Conservation (phyloP, 1,284 basidiomycete genomes). For the Cystobasidium sp. region DNA sequence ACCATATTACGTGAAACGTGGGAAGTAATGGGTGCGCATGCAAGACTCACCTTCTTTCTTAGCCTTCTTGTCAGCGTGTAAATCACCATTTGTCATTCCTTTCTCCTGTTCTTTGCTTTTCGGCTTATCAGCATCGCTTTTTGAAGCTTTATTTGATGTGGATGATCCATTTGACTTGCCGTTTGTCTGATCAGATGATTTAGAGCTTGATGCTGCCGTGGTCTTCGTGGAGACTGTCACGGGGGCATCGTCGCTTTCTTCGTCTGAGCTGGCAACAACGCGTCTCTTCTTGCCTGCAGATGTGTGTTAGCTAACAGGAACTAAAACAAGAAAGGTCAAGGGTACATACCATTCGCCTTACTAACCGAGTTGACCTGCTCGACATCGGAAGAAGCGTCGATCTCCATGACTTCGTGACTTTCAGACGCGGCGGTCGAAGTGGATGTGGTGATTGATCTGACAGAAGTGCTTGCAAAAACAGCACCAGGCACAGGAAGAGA, state of each 20-base stretch:
- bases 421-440: background rate
- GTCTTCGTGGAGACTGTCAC: background rate
- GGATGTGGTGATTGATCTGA: slow-evolving; percentile 2
- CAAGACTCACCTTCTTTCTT: slow-evolving; percentile 10
- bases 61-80: slow-evolving; percentile 21
- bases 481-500: background rate
- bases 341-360: slow-evolving; percentile 18
- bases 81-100: background rate
- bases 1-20: background rate
- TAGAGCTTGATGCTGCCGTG: slow-evolving; percentile 1
- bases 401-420: slow-evolving; percentile 22
- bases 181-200: background rate
- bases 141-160: background rate
- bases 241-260: slow-evolving; percentile 30
- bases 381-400: slow-evolving; percentile 33
- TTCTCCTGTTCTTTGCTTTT: slow-evolving; percentile 15
- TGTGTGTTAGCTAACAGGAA: background rate
- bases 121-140: slow-evolving; percentile 5
- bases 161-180: slow-evolving; percentile 1
- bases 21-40: background rate
- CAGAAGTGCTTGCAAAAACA: background rate
- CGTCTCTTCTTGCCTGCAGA: slow-evolving; percentile 41
- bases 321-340: background rate
- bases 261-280: slow-evolving; percentile 43
- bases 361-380: slow-evolving; percentile 21